These are phyloP conservation scores for Aspergillus tubingensis DNA, from an alignment of 2,329 filamentous ascomycete genomes.

Conservation along the genomic window DNA sequence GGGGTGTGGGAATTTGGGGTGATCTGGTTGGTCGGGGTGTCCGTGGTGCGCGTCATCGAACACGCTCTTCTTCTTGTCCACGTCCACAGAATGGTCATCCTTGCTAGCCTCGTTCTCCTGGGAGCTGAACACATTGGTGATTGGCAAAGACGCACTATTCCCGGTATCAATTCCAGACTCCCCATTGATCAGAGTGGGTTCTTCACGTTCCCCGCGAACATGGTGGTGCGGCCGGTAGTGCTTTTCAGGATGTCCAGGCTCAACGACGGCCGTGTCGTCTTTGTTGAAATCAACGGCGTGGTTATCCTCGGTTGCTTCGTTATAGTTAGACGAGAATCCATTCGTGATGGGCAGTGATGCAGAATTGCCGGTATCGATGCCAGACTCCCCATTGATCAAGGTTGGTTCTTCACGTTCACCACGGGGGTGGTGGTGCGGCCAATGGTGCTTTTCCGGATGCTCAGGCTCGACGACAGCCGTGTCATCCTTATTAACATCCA, in stretches of 20 bases:
- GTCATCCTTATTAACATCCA: constrained; percentile 19
- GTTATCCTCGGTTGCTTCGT: constrained; percentile 8
- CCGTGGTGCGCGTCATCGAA: not conserved
- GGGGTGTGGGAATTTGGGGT: not conserved
- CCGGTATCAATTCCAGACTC: constrained; percentile 28
- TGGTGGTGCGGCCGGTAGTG: not conserved
- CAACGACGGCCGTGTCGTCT: not conserved
- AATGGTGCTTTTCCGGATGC: not conserved
- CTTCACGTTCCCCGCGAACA: constrained; percentile 22
- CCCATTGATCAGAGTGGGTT: constrained; percentile 19
- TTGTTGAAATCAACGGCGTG: constrained; percentile 25
- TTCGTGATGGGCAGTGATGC: not conserved
- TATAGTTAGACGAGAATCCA: not conserved
- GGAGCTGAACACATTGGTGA: not conserved
- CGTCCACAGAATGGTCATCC: constrained; percentile 22
- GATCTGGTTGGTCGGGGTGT: not conserved
- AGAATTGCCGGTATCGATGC: constrained; percentile 27
- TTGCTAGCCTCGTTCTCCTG: not conserved
- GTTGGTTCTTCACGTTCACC: not conserved
- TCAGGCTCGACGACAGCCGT: not conserved
- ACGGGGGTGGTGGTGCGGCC: not conserved
- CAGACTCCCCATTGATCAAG: constrained; percentile 26
- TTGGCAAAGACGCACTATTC: constrained; percentile 5
- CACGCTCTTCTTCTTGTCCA: not conserved
- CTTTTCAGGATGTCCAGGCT: not conserved